Evolutionary conservation across 2,329 filamentous ascomycete genomes (phyloP).

Genomic region (Dichotomopilus funicola): DNA sequence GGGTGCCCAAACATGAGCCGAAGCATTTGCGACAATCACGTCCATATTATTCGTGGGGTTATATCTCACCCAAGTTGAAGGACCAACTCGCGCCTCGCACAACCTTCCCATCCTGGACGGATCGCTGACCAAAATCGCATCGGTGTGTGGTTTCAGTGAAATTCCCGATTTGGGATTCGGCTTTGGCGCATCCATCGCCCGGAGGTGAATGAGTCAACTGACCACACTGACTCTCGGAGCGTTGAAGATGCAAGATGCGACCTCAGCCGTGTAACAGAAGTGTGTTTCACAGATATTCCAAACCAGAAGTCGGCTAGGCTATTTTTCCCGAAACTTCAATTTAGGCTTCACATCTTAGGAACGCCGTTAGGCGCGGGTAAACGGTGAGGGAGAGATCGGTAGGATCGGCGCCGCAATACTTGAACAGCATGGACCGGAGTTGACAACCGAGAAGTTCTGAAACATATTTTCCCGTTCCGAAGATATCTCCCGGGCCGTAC

Average conservation of each 20-base stretch:
- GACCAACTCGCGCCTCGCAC: not conserved
- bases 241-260: not conserved
- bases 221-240: not conserved
- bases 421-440: constrained; percentile 6
- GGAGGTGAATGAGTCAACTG: too few species aligned
- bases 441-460: constrained; percentile 9
- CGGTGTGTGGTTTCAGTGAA: too few species aligned
- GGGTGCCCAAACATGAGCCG: not conserved
- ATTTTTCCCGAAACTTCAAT: not conserved
- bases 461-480: constrained; percentile 11
- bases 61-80: not conserved
- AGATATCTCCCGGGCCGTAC: too few species aligned
- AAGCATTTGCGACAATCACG: not conserved
- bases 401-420: constrained; percentile 9
- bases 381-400: not conserved
- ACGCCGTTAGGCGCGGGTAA: constrained; percentile 16
- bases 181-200: too few species aligned
- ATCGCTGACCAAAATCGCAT: not conserved
- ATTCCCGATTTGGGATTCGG: too few species aligned
- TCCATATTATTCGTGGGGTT: not conserved
- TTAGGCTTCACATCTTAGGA: constrained; percentile 7
- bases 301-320: not conserved
- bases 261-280: not conserved
- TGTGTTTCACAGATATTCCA: not conserved
- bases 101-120: not conserved